These are phyloP conservation scores for Aeminium ludgeri DNA, from an alignment of 495 filamentous ascomycete genomes.

Conservation along the genomic window DNA sequence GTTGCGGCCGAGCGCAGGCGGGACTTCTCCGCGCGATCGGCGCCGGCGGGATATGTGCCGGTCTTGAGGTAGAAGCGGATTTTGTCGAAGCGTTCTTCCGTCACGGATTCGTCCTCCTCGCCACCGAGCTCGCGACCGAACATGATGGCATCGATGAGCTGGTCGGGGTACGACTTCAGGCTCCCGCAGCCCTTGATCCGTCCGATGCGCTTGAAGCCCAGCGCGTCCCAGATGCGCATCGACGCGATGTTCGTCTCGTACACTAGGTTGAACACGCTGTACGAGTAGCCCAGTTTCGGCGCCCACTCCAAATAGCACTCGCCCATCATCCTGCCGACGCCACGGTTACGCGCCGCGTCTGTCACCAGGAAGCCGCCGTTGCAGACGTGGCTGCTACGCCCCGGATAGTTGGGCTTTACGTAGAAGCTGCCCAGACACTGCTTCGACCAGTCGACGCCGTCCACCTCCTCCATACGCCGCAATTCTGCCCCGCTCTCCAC, in stretches of 20 bases:
- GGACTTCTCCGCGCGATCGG: conserved; percentile 90
- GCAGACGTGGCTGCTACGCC: conserved; percentile 87
- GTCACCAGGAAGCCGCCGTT: conserved; percentile 93
- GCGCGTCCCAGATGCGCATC: conserved; percentile 86
- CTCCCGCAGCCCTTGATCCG: conserved; percentile 76
- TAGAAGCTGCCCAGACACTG: conserved; percentile 89
- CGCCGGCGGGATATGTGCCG: conserved; percentile 80
- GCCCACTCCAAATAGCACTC: conserved; percentile 92
- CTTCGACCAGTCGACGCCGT: conserved; percentile 60
- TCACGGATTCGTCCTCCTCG: conserved; percentile 72
- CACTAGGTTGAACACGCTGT: conserved; percentile 94
- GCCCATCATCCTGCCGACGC: conserved; percentile 84
- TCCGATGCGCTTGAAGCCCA: conserved; percentile 97
- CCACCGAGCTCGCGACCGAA: conserved; percentile 75
- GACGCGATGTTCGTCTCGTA: conserved; percentile 96
- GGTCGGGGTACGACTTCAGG: conserved; percentile 61
- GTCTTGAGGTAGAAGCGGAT: conserved; percentile 94
- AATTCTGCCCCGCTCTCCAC: conserved; percentile 49
- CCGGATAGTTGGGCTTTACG: conserved; percentile 94
- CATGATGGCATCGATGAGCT: conserved; percentile 86
- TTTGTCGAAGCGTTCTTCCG: conserved; percentile 95
- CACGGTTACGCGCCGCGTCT: conserved; percentile 71
- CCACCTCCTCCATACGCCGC: conserved; percentile 33
- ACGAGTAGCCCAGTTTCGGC: conserved; percentile 80
- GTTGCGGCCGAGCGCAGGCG: conserved; percentile 83